These are phyloP conservation scores for Collybia sp. DNA, from an alignment of 768 basidiomycete species.

Conservation along the genomic window DNA sequence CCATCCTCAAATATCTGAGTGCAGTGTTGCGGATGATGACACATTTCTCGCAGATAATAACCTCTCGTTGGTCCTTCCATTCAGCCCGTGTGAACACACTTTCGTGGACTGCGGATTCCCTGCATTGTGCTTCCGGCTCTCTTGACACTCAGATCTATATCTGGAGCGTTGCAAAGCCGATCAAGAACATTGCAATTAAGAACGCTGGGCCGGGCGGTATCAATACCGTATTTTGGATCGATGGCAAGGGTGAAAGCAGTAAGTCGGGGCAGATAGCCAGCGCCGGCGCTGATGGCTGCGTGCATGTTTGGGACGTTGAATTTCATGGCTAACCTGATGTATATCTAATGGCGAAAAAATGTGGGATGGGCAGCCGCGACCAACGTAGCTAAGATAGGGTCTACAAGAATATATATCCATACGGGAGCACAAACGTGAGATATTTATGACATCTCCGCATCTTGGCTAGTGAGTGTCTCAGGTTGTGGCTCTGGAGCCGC, in stretches of 20 bases:
- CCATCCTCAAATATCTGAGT: no score
- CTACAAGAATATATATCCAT: not conserved
- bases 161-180: slow-evolving; percentile 70
- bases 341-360: not conserved
- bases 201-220: slow-evolving; percentile 87
- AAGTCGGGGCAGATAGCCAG: slow-evolving; percentile 54
- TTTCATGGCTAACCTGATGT: slow-evolving; percentile 27
- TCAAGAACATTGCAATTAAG: slow-evolving; percentile 76
- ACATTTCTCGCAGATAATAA: slow-evolving; percentile 42
- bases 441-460: slow-evolving; percentile 43
- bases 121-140: slow-evolving; percentile 81
- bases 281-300: slow-evolving; percentile 79
- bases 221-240: slow-evolving; percentile 73
- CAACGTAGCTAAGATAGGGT: not conserved
- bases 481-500: slow-evolving; percentile 13
- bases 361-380: not conserved
- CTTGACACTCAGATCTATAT: slow-evolving; percentile 92
- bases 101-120: slow-evolving; percentile 68
- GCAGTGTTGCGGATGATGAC: not conserved
- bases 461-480: slow-evolving; percentile 31
- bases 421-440: not conserved
- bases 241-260: slow-evolving; percentile 21
- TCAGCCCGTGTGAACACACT: slow-evolving; percentile 77
- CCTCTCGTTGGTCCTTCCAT: slow-evolving; percentile 85
- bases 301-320: slow-evolving; percentile 67